Conservation (phyloP, 805 yeast genomes). For the Scheffersomyces spartinae region DNA sequence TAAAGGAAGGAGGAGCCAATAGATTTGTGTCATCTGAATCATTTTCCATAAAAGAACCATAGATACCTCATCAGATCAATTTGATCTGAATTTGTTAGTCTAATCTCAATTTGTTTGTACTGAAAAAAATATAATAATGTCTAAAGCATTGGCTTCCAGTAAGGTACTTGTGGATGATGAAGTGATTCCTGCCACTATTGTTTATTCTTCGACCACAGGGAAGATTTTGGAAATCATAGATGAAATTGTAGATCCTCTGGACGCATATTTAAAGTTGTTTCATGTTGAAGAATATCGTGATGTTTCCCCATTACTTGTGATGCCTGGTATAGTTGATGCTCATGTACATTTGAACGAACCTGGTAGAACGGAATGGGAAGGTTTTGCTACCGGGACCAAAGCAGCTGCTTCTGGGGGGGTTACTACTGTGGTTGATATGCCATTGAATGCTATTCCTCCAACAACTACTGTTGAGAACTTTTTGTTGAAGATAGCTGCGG, state of each 20-base stretch:
- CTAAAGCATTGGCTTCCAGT: conserved; percentile 51
- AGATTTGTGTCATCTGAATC: too few relatives aligned
- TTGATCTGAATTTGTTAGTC: too few relatives aligned
- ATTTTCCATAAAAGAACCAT: too few relatives aligned
- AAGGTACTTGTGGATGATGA: conserved; percentile 40
- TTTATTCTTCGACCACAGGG: conserved; percentile 40
- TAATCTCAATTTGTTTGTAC: too few relatives aligned
- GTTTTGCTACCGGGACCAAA: conserved; percentile 91
- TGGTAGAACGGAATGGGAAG: conserved; percentile 98
- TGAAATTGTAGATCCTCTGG: conserved; percentile 29
- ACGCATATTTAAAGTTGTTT: too few relatives aligned
- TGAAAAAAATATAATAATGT: conserved; percentile 32
- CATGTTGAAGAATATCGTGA: conserved; percentile 35
- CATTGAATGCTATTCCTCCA: conserved; percentile 91
- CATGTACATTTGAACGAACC: conserved; percentile 96
- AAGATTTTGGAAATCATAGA: conserved; percentile 45
- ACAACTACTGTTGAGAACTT: conserved; percentile 78
- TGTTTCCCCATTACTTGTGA: conserved; percentile 50
- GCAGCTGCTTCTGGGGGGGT: conserved; percentile 96
- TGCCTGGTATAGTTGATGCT: conserved; percentile 90
- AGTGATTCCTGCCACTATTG: conserved; percentile 49
- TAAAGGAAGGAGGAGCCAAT: too few relatives aligned
- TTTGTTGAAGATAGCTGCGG: conserved; percentile 65
- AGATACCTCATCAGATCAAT: too few relatives aligned
- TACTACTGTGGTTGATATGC: conserved; percentile 94